These are phyloP conservation scores for Climacium dendroides DNA, from an alignment of 225 moss, liverwort and hornwort genomes.

Conservation along the genomic window DNA sequence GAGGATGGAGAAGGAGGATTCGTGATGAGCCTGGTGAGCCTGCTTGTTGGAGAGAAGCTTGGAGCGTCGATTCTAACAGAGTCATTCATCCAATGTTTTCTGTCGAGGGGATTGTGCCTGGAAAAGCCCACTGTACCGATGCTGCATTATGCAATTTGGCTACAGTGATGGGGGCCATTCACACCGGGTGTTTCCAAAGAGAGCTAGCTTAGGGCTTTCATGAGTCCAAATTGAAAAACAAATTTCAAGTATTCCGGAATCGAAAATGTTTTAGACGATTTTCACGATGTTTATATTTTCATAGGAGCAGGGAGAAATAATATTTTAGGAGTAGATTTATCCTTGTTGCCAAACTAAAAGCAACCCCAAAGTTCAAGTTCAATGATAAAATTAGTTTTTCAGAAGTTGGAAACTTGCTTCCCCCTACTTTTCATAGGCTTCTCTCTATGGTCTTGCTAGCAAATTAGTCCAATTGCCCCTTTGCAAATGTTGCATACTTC, in stretches of 20 bases:
- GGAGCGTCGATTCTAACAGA: not conserved
- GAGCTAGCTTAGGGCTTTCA: not conserved
- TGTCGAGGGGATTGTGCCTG: not conserved
- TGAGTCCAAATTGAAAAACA: not conserved
- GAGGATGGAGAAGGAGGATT: not conserved
- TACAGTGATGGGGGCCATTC: not conserved
- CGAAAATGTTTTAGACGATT: accelerated
- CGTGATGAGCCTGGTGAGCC: not conserved
- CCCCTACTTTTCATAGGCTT: not conserved
- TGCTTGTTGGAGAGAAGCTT: not conserved
- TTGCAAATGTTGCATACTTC: not conserved
- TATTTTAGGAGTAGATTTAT: not conserved
- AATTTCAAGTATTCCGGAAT: not conserved
- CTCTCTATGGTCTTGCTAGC: not conserved
- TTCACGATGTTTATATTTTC: not conserved
- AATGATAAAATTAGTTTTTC: not conserved
- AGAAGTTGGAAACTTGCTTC: accelerated
- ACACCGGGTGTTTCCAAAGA: not conserved
- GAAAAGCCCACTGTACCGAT: not conserved
- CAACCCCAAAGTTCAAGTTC: not conserved
- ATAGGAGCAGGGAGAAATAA: not conserved
- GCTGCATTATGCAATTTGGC: not conserved
- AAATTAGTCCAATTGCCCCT: not conserved
- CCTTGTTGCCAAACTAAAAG: not conserved
- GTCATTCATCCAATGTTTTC: not conserved